A percentile compares a stretch with the other conserved stretches of the same genome.
These are phyloP conservation scores for Aspergillus brunneoviolaceus DNA, from an alignment of 2,329 filamentous ascomycete species.

Conservation along the genomic window DNA sequence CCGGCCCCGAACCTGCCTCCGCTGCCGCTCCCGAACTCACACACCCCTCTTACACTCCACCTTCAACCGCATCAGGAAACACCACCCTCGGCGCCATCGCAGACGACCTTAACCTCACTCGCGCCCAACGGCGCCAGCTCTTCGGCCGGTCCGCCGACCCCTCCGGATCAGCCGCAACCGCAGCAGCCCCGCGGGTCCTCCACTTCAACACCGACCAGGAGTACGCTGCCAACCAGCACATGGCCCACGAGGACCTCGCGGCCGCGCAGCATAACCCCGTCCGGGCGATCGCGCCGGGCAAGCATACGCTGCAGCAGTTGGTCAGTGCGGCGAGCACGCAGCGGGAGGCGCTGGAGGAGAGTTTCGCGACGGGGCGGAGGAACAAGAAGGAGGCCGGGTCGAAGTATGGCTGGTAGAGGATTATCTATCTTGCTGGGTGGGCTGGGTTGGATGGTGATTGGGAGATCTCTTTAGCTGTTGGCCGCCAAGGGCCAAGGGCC, in stretches of 20 bases:
- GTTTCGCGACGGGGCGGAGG: slow-evolving; percentile 76
- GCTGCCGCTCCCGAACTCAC: slow-evolving; percentile 14
- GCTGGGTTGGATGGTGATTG: background rate
- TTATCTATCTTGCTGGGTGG: background rate
- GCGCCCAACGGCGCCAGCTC: slow-evolving; percentile 74
- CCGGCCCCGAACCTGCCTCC: slow-evolving; percentile 19
- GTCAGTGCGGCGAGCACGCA: slow-evolving; percentile 80
- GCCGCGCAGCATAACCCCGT: slow-evolving; percentile 73
- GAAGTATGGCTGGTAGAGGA: slow-evolving; percentile 73
- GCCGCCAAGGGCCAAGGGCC: background rate
- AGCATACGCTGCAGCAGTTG: slow-evolving; percentile 85
- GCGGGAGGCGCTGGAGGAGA: slow-evolving; percentile 85
- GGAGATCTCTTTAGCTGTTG: background rate
- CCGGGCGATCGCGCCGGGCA: slow-evolving; percentile 77
- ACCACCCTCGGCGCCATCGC: slow-evolving; percentile 55
- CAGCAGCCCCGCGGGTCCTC: slow-evolving; percentile 62
- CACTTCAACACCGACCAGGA: slow-evolving; percentile 88
- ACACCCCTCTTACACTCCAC: background rate
- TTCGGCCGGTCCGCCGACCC: slow-evolving; percentile 65
- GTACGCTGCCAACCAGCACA: slow-evolving; percentile 78
- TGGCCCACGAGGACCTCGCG: slow-evolving; percentile 62
- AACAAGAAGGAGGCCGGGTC: slow-evolving; percentile 80
- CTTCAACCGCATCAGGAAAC: slow-evolving; percentile 5
- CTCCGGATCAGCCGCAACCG: slow-evolving; percentile 37
- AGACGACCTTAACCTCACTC: slow-evolving; percentile 74